Percentiles rank a stretch among this genome's conserved stretches.
Conservation (phyloP, 2,329 filamentous ascomycete genomes). For the Alternaria panax region DNA sequence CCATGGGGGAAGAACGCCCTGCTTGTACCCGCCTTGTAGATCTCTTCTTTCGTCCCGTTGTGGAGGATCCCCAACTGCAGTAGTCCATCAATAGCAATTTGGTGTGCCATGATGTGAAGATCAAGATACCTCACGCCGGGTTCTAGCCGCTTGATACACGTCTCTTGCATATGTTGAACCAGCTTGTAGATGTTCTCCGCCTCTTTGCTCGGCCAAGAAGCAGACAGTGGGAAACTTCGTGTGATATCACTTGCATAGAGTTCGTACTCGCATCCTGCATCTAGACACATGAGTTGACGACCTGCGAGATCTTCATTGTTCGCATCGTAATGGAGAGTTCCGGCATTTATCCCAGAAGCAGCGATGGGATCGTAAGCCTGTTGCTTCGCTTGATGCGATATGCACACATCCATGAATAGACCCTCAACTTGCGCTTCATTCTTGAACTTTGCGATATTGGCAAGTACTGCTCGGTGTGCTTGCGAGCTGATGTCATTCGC, state of each 20-base stretch:
- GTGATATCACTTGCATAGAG: constrained; percentile 93
- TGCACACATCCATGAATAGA: constrained; percentile 75
- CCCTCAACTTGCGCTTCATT: constrained; percentile 89
- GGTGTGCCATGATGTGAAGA: constrained; percentile 75
- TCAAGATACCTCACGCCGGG: constrained; percentile 75
- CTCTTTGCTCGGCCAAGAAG: constrained; percentile 71
- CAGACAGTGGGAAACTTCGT: constrained; percentile 80
- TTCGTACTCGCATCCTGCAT: constrained; percentile 85
- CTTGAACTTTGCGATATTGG: constrained; percentile 65
- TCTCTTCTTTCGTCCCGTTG: constrained; percentile 70
- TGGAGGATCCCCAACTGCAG: constrained; percentile 74
- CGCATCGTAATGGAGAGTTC: constrained; percentile 83
- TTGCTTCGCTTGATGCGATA: constrained; percentile 73
- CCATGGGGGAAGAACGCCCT: constrained; percentile 93
- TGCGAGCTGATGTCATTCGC: constrained; percentile 81
- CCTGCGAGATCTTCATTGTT: constrained; percentile 77
- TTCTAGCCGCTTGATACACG: constrained; percentile 72
- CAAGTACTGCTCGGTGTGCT: constrained; percentile 77
- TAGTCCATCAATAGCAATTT: constrained; percentile 75
- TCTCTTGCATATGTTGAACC: constrained; percentile 81
- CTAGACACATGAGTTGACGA: constrained; percentile 78
- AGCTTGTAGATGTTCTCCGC: constrained; percentile 77
- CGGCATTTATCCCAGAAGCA: constrained; percentile 80
- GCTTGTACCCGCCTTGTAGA: constrained; percentile 80
- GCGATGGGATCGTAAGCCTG: constrained; percentile 92